These are phyloP conservation scores for Warburgia ugandensis DNA, from an alignment of 164 flowering plant genomes.

Conservation along the genomic window DNA sequence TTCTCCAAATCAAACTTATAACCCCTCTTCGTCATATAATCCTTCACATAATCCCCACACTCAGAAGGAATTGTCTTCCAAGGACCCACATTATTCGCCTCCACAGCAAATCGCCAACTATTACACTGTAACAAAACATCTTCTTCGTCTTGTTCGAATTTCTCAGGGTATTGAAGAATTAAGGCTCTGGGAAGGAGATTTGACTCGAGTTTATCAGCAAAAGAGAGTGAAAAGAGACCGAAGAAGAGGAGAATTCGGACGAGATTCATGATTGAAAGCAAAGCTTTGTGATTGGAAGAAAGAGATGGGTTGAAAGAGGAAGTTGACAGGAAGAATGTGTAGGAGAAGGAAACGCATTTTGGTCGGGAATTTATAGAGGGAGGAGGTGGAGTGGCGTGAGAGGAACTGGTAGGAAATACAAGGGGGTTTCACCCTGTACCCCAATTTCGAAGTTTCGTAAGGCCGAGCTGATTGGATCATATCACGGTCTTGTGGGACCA, in stretches of 20 bases:
- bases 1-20: conserved; percentile 52
- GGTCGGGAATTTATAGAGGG: neutral
- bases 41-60: conserved; percentile 57
- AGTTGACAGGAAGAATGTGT: neutral
- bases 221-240: conserved; percentile 13
- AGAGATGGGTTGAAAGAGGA: neutral
- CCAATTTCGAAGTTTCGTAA: too few species aligned
- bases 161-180: conserved; percentile 37
- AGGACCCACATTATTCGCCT: conserved; percentile 67
- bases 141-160: conserved; percentile 12
- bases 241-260: conserved; percentile 14
- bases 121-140: conserved; percentile 44
- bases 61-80: conserved; percentile 76
- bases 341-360: neutral
- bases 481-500: too few species aligned
- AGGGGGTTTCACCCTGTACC: too few species aligned
- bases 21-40: conserved; percentile 50
- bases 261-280: conserved; percentile 14
- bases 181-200: conserved; percentile 50
- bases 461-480: too few species aligned
- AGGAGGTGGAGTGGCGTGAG: neutral
- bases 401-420: too few species aligned
- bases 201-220: conserved; percentile 19
- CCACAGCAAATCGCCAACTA: conserved; percentile 81
- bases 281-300: neutral